Base-by-base conservation (phyloP, 371 early-diverging fungal genomes). In the Cokeromyces recurvatus region DNA sequence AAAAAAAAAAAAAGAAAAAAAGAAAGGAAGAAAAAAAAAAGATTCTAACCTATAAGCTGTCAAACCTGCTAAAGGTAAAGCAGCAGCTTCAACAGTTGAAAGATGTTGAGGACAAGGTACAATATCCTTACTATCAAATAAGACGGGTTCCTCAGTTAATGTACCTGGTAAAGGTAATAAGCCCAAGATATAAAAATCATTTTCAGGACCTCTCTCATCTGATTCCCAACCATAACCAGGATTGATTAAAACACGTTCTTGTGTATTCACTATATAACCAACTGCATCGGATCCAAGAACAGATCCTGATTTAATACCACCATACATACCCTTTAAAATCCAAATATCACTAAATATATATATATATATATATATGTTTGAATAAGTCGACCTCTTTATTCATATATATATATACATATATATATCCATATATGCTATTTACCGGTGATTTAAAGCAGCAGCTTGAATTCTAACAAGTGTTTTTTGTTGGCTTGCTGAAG, bases 371-470 rank as follows among this genome's bases (percentile, higher is more conserved):
- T 49, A n/a, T n/a, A n/a, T n/a, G n/a, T n/a, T n/a, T n/a, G n/a
- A n/a, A n/a, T n/a, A n/a, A n/a, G n/a, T n/a, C n/a, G n/a, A n/a
- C n/a, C n/a, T n/a, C n/a, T n/a, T n/a, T n/a, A n/a, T n/a, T n/a
- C n/a, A n/a, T n/a, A n/a, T n/a, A n/a, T n/a, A n/a, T n/a, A n/a
- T n/a, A n/a, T n/a, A n/a, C n/a, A n/a, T n/a, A n/a, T n/a, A n/a
- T n/a, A n/a, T n/a, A n/a, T n/a, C n/a, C 22, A 32, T 24, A 21
- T 23, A 22, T 4, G 7, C n/a, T 19, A 10, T 37, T 43, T 64
- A 68, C 69, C 86, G 78, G 52, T 86, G 86, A 53, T 88, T 88
- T 40, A 86, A 65, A 3, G 86, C 77, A 38, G 83, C 81, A 1
- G 85, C 85, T 17, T 76, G 70, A 48, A 88, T 53, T 32, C 72